Percentiles rank a stretch among this genome's conserved stretches.
Evolutionary conservation across 176 grass and related monocot genomes (phyloP).

Genomic region (Oryza nivara): DNA sequence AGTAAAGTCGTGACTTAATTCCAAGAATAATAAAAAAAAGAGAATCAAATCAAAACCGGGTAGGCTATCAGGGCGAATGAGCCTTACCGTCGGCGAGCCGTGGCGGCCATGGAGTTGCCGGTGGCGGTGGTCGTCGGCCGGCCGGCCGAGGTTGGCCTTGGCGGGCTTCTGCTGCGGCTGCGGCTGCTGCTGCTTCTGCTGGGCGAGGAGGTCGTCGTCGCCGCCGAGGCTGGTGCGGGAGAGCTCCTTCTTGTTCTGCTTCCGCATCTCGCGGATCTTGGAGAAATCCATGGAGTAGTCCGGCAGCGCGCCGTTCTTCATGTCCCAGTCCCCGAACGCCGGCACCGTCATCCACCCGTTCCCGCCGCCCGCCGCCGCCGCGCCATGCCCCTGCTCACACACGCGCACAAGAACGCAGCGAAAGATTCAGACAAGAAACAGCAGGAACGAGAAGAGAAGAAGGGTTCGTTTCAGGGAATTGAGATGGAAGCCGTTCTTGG

Average conservation of each 20-base stretch:
- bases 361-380: constrained; percentile 24
- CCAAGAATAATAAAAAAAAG: neutral
- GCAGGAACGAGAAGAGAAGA: neutral
- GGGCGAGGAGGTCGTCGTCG: constrained; percentile 60
- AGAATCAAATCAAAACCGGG: neutral
- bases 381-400: constrained; percentile 1
- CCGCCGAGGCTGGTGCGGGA: constrained; percentile 71
- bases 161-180: constrained; percentile 17
- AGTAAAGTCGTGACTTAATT: neutral
- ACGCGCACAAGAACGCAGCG: neutral
- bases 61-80: neutral
- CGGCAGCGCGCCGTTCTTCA: constrained; percentile 88
- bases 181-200: constrained; percentile 29
- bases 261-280: constrained; percentile 96
- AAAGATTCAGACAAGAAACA: constrained; percentile 9
- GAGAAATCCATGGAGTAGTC: constrained; percentile 99
- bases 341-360: constrained; percentile 85
- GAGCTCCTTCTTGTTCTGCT: constrained; percentile 97
- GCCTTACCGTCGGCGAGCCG: constrained; percentile 59
- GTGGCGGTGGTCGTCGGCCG: constrained; percentile 49
- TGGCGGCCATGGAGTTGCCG: constrained; percentile 57
- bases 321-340: constrained; percentile 91
- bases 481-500: constrained; percentile 15
- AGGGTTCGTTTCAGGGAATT: neutral
- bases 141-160: neutral